These are phyloP conservation scores for Globisporangium alternatum DNA, from an alignment of 352 stramenopile species.

Conservation along the genomic window DNA sequence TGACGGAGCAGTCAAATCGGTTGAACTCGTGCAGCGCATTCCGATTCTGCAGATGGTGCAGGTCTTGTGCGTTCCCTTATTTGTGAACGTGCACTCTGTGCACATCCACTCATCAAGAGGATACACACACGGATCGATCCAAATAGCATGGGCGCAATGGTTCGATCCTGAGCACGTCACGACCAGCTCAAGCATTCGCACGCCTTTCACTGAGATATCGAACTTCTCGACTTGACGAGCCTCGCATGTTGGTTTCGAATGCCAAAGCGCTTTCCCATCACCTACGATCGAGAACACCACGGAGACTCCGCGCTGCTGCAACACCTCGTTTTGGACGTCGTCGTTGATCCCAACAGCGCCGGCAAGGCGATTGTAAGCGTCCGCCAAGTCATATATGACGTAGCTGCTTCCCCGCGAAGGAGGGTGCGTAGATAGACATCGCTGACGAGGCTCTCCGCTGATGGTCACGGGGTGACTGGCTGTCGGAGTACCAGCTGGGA, in stretches of 20 bases:
- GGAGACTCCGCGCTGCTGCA: slow-evolving; percentile 52
- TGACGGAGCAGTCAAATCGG: too few species aligned
- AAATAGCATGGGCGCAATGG: slow-evolving; percentile 75
- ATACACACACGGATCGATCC: slow-evolving; percentile 71
- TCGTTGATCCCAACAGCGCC: slow-evolving; percentile 77
- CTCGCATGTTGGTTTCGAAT: slow-evolving; percentile 61
- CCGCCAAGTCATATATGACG: slow-evolving; percentile 77
- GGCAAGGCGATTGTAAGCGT: slow-evolving; percentile 52
- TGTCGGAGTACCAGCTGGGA: slow-evolving; percentile 16
- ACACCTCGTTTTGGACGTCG: slow-evolving; percentile 51
- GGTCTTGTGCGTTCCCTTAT: slow-evolving; percentile 49
- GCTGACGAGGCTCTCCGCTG: slow-evolving; percentile 59
- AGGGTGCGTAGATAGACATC: slow-evolving; percentile 77
- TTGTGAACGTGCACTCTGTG: slow-evolving; percentile 56
- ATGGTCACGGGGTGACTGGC: slow-evolving; percentile 45
- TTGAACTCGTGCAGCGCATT: slow-evolving; percentile 19
- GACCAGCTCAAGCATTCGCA: slow-evolving; percentile 79
- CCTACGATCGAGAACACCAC: slow-evolving; percentile 71
- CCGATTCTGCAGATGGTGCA: slow-evolving; percentile 54
- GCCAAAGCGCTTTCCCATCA: slow-evolving; percentile 68
- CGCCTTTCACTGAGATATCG: slow-evolving; percentile 45
- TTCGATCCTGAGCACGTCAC: slow-evolving; percentile 74
- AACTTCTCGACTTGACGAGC: slow-evolving; percentile 42
- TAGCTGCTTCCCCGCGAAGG: slow-evolving; percentile 67
- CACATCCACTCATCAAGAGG: slow-evolving; percentile 74